Base-by-base conservation (phyloP, 2,329 filamentous ascomycete species). In the Epichloe scottii region DNA sequence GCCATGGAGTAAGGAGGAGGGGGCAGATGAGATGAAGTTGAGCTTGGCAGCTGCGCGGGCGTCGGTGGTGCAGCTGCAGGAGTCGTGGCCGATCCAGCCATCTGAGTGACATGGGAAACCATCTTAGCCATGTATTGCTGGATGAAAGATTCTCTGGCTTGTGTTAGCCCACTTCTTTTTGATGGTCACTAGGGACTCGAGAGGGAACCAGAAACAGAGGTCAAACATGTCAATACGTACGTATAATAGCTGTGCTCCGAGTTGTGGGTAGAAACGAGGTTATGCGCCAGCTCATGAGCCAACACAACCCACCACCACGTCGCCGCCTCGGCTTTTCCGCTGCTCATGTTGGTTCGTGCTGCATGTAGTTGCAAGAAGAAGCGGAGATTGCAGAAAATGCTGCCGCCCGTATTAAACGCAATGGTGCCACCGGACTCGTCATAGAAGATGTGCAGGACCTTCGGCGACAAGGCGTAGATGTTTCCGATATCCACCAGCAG, bases 241-340 rank as follows among this genome's bases (percentile, higher is more conserved):
- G 84, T 91, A 63, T 93, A 95, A 63, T 84, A 95, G 60, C 83
- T 87, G 67, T 95, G 89, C 50, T 85, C 78, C 15, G 85, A 74
- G 61, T 84, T 85, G 66, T 97, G 91, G 55, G 81, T 77, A 38
- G 71, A 69, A 8, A 95, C 88, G 50, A 98, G 70, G 64, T 98
- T 98, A 69, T 98, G 93, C 52, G 93, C 90, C 66, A 98, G 70
- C 70, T 98, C 94, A 65, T 98, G 93, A 55, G 89, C 94, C 54
- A 96, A 66, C n/a, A 93, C 89, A 56, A 95, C 86, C 80, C 86
- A 96, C 91, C 91, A 97, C 74, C 90, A 95, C 1, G 85, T 79
- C 52, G 81, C 72, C 3, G 87, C 87, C 54, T 93, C 85, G 4
- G 79, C 74, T 63, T 73, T 81, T 15, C 71, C 78, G 21, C 48